phyloP scores from a whole-genome alignment of 192 early-diverging fungal species.

The Backusella morwellensis region DNA sequence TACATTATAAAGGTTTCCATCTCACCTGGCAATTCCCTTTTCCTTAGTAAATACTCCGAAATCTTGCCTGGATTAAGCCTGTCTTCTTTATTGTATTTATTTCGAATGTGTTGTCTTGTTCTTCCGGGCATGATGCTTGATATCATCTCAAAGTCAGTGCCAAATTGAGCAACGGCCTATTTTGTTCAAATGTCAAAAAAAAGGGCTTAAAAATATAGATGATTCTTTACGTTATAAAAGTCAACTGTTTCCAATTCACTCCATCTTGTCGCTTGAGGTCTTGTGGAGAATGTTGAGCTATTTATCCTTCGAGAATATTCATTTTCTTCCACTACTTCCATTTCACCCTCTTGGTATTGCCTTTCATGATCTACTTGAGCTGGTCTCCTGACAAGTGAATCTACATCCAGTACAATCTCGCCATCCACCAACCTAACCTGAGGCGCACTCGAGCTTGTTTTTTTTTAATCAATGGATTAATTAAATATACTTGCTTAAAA shows the following conservation, averaged over 20 bases:
- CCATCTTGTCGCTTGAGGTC: slow-evolving; percentile 11
- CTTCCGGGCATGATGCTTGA: slow-evolving; percentile 25
- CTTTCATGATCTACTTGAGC: slow-evolving; percentile 11
- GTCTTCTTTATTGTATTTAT: slow-evolving; percentile 35
- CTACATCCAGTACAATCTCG: slow-evolving; percentile 32
- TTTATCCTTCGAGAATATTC: slow-evolving; percentile 15
- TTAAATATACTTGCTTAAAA: neutral
- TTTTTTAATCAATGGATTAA: neutral
- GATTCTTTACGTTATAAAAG: slow-evolving; percentile 18
- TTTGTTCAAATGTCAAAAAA: neutral
- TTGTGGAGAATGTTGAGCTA: slow-evolving; percentile 16
- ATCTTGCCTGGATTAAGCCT: slow-evolving; percentile 19
- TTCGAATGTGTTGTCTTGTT: slow-evolving; percentile 23
- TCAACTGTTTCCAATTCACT: slow-evolving; percentile 19
- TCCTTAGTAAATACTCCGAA: slow-evolving; percentile 25
- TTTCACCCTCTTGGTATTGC: neutral
- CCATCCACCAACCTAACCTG: slow-evolving; percentile 35
- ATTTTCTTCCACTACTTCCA: slow-evolving; percentile 31
- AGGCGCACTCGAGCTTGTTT: slow-evolving; percentile 17
- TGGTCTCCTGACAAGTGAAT: slow-evolving; percentile 19
- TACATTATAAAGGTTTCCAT: too few relatives aligned
- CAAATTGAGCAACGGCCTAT: slow-evolving; percentile 32
- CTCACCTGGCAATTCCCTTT: slow-evolving; percentile 28
- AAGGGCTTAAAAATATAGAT: neutral
- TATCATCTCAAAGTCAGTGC: slow-evolving; percentile 41